Evolutionary conservation across 805 yeast genomes (phyloP), one percentile per base, ranked within the genome.

Genomic region (Lipomyces anomalus): DNA sequence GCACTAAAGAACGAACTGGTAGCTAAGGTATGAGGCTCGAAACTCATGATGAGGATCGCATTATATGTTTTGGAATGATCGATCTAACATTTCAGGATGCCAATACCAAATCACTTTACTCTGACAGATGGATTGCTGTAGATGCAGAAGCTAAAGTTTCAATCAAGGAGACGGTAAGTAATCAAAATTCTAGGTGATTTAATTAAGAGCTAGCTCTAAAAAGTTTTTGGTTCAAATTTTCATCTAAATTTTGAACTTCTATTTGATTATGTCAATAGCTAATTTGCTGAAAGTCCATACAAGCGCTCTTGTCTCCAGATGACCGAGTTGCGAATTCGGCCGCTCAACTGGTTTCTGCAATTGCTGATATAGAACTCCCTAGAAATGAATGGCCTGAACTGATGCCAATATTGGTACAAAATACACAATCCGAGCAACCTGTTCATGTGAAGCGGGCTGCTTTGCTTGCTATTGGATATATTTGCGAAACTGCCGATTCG

Each of bases 361-460:
- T 92, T 58, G 98, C 97, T n/a, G 90, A 82, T 53, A 85, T 90
- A 46, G 98, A 92, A 64, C 73, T 92, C 53, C 97, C 97, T 38
- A 70, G 82, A 52, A 74, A 74, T 53, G 86, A 83, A 61, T 92
- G 98, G 98, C 80, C 82, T 22, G 90, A 84, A 50, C 74, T 92
- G 60, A 85, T 90, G 69, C 77, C 80, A 43, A 76, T 77, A 35
- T 82, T 92, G 60, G 90, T 92, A 39, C 87, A 83, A 52, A 86
- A 87, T 66, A 92, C 97, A 26, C 79, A 79, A 58, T 72, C 83
- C 5, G 86, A 80, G 40, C 80, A 82, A 60, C 84, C 89, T 28
- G 85, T 77, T 46, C 71, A 81, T 61, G 80, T 88, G 49, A 92
- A 92, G 69, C 78, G 89, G 60, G 84, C 96, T 1, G 84, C 96